Conservation (phyloP, 148 eudicot species). For the Chenopodium formosanum region DNA sequence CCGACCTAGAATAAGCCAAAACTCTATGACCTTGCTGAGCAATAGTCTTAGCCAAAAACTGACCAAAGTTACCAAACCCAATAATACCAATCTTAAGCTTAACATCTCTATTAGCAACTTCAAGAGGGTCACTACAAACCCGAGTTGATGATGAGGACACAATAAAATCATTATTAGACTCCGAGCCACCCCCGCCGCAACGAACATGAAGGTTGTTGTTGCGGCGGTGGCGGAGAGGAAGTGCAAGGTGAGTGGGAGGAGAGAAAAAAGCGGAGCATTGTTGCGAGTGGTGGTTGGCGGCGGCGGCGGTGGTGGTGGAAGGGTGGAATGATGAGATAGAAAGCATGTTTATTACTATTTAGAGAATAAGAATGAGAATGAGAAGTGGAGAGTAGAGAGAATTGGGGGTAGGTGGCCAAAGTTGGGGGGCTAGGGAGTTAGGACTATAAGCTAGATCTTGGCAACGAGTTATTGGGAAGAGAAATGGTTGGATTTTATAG, state of each 20-base stretch:
- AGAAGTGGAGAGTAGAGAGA: constrained; percentile 19
- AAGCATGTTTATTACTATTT: background rate
- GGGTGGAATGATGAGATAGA: constrained; percentile 14
- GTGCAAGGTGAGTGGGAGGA: background rate
- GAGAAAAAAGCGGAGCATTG: constrained; percentile 2
- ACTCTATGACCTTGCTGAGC: constrained; percentile 58
- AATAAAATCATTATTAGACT: background rate
- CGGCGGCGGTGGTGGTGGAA: constrained; percentile 3
- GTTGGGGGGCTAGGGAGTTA: no score
- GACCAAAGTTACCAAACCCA: constrained; percentile 75
- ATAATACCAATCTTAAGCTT: constrained; percentile 55
- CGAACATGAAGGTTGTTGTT: background rate
- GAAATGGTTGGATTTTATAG: constrained; percentile 13
- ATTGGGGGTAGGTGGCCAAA: background rate
- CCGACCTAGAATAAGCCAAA: constrained; percentile 54
- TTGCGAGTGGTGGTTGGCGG: background rate
- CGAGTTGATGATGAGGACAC: background rate
- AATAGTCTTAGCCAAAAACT: constrained; percentile 58
- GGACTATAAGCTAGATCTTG: background rate
- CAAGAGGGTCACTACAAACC: background rate
- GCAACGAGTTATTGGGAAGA: constrained; percentile 10
- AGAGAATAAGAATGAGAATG: background rate
- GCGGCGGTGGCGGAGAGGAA: background rate
- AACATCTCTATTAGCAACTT: background rate
- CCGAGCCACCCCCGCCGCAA: background rate